Conservation (phyloP, 129 eudicot species). For the Chrysanthemum makinoi region DNA sequence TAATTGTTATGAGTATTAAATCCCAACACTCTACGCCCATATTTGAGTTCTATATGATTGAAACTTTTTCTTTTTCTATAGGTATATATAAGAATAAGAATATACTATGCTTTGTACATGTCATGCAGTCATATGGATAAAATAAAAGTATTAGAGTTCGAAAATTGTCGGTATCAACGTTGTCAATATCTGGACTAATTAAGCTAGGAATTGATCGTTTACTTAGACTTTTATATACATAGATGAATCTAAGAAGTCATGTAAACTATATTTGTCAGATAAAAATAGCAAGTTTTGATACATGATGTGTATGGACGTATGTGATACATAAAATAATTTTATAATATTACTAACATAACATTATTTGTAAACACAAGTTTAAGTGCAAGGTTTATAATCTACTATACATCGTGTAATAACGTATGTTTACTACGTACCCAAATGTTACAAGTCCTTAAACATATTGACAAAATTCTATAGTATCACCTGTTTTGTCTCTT, state of each 20-base stretch:
- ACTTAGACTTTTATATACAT: neutral
- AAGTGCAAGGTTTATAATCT: too few species aligned
- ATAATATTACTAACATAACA: too few species aligned
- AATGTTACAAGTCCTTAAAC: too few species aligned
- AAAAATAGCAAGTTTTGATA: neutral
- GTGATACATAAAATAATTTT: too few species aligned
- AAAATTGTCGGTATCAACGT: constrained; percentile 9
- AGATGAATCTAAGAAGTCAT: neutral
- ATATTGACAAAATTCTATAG: too few species aligned
- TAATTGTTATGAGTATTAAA: too few species aligned
- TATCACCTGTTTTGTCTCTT: too few species aligned
- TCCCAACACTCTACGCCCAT: constrained; percentile 28
- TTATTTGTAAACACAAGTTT: too few species aligned
- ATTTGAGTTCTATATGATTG: constrained; percentile 15
- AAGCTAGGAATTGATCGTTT: neutral
- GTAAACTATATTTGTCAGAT: neutral
- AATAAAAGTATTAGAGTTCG: constrained; percentile 4
- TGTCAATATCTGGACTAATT: constrained; percentile 4
- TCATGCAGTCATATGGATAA: neutral
- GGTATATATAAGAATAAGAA: neutral
- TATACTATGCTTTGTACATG: neutral
- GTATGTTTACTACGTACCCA: too few species aligned
- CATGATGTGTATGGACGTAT: neutral
- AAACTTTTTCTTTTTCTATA: neutral
- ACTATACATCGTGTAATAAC: too few species aligned